These are phyloP conservation scores for Pneumocystis carinii DNA, from an alignment of 1,139 yeast genomes.

Conservation along the genomic window DNA sequence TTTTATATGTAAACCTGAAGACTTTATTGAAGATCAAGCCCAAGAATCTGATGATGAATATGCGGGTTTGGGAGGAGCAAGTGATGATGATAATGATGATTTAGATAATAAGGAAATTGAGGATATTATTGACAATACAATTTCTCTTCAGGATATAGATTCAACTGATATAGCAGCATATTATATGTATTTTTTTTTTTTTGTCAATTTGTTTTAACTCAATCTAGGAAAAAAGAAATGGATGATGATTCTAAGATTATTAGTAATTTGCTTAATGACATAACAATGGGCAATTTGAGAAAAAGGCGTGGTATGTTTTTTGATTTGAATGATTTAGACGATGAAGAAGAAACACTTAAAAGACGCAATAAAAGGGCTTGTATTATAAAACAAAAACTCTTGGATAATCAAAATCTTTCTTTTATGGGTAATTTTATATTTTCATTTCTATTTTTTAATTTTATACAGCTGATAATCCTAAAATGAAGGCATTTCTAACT, in stretches of 20 bases:
- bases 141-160: constrained; percentile 35
- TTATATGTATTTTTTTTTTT: constrained; percentile 10
- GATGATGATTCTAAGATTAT: constrained; percentile 56
- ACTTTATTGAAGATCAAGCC: constrained; percentile 73
- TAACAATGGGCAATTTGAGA: constrained; percentile 66
- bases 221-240: constrained; percentile 39
- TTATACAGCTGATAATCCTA: constrained; percentile 37
- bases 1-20: constrained; percentile 36
- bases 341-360: constrained; percentile 42
- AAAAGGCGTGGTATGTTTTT: constrained; percentile 40
- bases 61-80: constrained; percentile 77
- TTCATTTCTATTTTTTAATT: background rate
- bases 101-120: constrained; percentile 30
- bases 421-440: background rate
- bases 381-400: background rate
- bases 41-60: constrained; percentile 95
- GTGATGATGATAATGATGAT: constrained; percentile 67
- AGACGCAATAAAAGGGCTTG: background rate
- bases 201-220: background rate
- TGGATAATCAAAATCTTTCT: background rate
- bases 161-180: constrained; percentile 43
- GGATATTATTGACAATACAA: constrained; percentile 12
- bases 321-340: constrained; percentile 53
- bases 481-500: constrained; percentile 58
- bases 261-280: constrained; percentile 62